Evolutionary conservation across 192 early-diverging fungal species (phyloP).

Genomic region (Podila epicladia): DNA sequence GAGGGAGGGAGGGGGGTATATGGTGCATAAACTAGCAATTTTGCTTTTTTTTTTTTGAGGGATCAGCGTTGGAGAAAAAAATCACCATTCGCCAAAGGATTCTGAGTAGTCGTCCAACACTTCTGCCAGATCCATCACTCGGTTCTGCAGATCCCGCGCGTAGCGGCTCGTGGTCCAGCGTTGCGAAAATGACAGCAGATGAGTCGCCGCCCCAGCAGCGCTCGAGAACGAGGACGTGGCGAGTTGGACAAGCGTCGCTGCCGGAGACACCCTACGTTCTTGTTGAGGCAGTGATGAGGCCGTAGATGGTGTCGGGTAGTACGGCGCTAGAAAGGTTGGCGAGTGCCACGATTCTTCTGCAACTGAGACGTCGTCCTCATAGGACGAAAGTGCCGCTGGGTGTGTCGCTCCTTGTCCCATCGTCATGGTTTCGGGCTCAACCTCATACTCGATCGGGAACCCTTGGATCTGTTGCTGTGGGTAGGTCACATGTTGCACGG

Average conservation of each 20-base stretch:
- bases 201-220: background rate
- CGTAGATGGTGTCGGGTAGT: background rate
- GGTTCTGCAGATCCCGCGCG: constrained; percentile 4
- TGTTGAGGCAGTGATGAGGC: background rate
- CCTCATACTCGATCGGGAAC: background rate
- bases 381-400: background rate
- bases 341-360: background rate
- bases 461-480: constrained; percentile 1
- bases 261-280: background rate
- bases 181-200: background rate
- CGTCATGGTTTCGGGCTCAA: background rate
- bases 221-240: background rate
- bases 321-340: background rate
- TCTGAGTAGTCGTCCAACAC: constrained; percentile 25
- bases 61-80: no score
- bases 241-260: background rate
- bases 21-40: no score
- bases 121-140: constrained; percentile 25
- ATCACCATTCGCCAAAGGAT: constrained; percentile 15
- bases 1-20: no score
- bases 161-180: constrained; percentile 13
- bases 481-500: background rate
- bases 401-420: background rate
- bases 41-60: no score
- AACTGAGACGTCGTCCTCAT: background rate